Base-by-base conservation (phyloP, 169 alveolate species). In the Perkinsus chesapeaki region DNA sequence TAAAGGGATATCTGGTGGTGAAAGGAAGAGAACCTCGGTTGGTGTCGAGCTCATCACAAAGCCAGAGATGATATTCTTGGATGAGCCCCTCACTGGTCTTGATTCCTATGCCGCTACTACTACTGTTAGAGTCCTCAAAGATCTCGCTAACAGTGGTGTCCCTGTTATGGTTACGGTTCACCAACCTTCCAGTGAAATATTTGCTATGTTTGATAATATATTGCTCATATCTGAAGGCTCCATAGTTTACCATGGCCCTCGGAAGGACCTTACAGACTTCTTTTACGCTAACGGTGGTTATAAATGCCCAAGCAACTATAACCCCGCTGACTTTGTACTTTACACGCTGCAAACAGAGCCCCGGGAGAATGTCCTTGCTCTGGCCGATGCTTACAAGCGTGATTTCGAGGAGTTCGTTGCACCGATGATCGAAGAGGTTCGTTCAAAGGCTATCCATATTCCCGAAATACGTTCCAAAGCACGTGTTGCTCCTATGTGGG, bases 61-160 rank as follows among this genome's bases (percentile, higher is more conserved):
- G 93, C 99, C 99, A 39, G 92, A 95, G 3, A 92, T 97, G 91
- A 93, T 97, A 39, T 91, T 96, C 92, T 92, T 98, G 92, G 99
- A 98, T 95, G 99, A 98, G 91, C 99, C 99, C 7, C 97, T 98
- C 0, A 95, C 98, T 10, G 99, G 99, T 38, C 95, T 98, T 39
- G 99, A 98, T 93, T 94, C 98, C 72, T 96, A 94, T 92, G 96
- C 97, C 39, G 98, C 99, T 0, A 94, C 94, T 38, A 93, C 94
- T 43, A 95, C 97, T 48, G 94, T 97, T 27, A 95, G 95, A 72
- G 92, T 96, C 48, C 95, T 98, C 34, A 73, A 92, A 92, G 94
- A 94, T 38, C 92, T 96, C 60, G 97, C 98, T 92, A 27, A 27
- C 93, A 92, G 98, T 97, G n/a, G 96, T 96, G 93, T 96, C 97